Evolutionary conservation across 768 basidiomycete species (phyloP).

Genomic region (Auricularia heimuer): DNA sequence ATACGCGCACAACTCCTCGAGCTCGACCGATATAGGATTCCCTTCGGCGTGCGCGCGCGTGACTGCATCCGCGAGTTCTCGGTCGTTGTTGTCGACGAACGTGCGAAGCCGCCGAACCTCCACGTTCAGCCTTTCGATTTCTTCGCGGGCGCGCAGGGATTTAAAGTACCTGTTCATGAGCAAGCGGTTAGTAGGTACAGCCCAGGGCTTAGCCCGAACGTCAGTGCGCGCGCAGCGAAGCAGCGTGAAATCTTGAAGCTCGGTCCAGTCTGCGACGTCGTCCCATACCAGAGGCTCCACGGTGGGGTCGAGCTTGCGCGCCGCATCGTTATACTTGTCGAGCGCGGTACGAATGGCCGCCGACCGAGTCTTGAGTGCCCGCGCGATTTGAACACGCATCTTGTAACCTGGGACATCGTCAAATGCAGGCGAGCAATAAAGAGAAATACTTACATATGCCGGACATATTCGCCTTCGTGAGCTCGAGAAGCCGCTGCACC

Average conservation of each 20-base stretch:
- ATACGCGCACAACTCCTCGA: not conserved
- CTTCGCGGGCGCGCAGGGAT: slow-evolving; percentile 1
- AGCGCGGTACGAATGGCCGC: slow-evolving; percentile 7
- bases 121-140: slow-evolving; percentile 2
- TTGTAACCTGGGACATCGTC: slow-evolving; percentile 18
- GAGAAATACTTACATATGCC: slow-evolving; percentile 14
- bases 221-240: not conserved
- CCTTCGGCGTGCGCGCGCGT: not conserved
- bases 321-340: slow-evolving; percentile 3
- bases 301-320: not conserved
- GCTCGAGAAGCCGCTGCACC: slow-evolving; percentile 21
- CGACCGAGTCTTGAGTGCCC: slow-evolving; percentile 19
- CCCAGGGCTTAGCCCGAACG: not conserved
- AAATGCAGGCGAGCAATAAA: not conserved
- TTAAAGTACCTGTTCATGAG: not conserved
- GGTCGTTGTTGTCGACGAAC: slow-evolving; percentile 6
- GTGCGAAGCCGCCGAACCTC: slow-evolving; percentile 4
- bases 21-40: not conserved
- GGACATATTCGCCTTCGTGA: slow-evolving; percentile 18
- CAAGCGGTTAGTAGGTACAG: not conserved
- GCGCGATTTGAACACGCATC: slow-evolving; percentile 22
- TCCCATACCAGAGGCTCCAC: not conserved
- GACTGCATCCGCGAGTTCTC: not conserved
- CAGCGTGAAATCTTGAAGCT: slow-evolving; percentile 4
- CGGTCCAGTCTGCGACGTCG: not conserved